phyloP scores from a whole-genome alignment of 441 rosid genomes.

The Mallotus repandus region DNA sequence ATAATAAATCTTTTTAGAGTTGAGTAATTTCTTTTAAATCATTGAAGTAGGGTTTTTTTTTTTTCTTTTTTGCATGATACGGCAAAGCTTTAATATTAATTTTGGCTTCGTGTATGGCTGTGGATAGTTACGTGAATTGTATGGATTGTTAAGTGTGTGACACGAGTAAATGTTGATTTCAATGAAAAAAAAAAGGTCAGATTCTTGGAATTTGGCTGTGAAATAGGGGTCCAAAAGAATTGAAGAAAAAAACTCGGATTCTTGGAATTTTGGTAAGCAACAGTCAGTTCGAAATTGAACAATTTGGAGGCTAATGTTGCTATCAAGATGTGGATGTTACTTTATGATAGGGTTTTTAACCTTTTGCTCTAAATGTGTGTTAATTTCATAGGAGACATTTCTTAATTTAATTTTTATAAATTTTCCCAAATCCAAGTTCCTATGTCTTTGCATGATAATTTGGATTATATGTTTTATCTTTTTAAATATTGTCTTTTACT shows the following conservation, averaged over 20 bases:
- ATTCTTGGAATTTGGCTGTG: constrained; percentile 13
- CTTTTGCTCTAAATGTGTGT: too few species aligned
- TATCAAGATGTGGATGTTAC: background rate
- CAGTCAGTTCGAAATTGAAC: constrained; percentile 1
- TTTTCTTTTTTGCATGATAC: background rate
- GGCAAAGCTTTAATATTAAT: background rate
- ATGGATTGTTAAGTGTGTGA: background rate
- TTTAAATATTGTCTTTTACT: background rate
- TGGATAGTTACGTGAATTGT: background rate
- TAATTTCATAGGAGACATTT: too few species aligned
- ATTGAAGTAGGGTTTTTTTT: background rate
- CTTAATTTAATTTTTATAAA: too few species aligned
- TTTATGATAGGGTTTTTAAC: background rate
- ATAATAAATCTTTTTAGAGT: background rate
- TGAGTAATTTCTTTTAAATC: too few species aligned
- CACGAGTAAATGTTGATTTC: background rate
- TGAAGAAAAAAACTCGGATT: background rate
- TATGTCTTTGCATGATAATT: too few species aligned
- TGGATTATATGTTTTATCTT: too few species aligned
- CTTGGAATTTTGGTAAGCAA: constrained; percentile 10
- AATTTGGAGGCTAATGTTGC: constrained; percentile 1
- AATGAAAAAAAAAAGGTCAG: background rate
- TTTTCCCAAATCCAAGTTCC: too few species aligned
- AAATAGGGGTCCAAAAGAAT: background rate
- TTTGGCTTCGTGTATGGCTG: constrained; percentile 3